Conservation (phyloP, 495 filamentous ascomycete species). For the Rhizodiscina lignyota region DNA sequence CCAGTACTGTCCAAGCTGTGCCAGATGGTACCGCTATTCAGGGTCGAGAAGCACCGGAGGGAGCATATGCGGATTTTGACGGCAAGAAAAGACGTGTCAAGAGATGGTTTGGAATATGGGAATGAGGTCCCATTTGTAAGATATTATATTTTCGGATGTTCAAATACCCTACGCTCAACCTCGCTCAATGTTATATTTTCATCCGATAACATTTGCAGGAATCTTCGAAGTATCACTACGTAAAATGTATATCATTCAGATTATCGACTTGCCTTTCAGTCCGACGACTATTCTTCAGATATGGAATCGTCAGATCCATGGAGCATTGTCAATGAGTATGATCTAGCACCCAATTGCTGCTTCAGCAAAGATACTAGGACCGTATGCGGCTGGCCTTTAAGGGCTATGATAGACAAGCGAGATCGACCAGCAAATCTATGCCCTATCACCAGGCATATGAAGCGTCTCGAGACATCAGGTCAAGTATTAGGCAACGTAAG, state of each 20-base stretch:
- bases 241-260: neutral
- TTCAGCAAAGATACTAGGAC: neutral
- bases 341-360: neutral
- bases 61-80: neutral
- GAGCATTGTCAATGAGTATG: neutral
- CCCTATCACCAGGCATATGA: neutral
- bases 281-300: no score
- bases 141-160: neutral
- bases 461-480: neutral
- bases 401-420: neutral
- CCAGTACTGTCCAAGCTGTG: constrained; percentile 9
- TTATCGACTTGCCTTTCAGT: neutral
- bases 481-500: no score
- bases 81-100: constrained; percentile 7
- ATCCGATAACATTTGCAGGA: neutral
- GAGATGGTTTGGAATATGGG: constrained; percentile 19
- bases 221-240: neutral
- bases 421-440: neutral
- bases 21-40: constrained; percentile 17
- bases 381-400: neutral
- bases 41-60: constrained; percentile 9
- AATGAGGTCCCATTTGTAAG: constrained; percentile 2
- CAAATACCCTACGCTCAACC: neutral
- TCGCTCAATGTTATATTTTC: neutral
- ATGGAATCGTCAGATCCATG: neutral